phyloP scores from a whole-genome alignment of 2,329 filamentous ascomycete genomes.

The Colletotrichum echinochloae region DNA sequence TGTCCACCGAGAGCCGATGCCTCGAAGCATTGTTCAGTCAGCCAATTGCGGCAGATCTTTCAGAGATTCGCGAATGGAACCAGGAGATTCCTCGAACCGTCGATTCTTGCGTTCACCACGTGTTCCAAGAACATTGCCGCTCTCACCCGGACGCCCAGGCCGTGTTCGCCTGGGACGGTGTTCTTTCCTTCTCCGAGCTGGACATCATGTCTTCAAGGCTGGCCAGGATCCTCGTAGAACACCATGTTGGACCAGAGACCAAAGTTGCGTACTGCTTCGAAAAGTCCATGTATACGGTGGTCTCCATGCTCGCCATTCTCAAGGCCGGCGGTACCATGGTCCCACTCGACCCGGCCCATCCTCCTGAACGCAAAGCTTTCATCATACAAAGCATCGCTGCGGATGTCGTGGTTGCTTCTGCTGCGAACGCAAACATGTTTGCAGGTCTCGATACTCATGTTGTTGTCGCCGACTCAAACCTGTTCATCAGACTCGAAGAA shows the following conservation, averaged over 20 bases:
- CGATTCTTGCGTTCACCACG: slow-evolving; percentile 17
- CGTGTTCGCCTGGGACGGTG: slow-evolving; percentile 44
- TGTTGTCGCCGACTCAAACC: neutral
- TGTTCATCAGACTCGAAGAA: slow-evolving; percentile 15
- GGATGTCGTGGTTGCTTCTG: slow-evolving; percentile 6
- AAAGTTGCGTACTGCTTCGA: slow-evolving; percentile 47
- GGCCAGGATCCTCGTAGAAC: slow-evolving; percentile 36
- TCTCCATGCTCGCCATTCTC: slow-evolving; percentile 48
- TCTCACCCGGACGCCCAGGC: slow-evolving; percentile 11
- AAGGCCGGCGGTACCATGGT: slow-evolving; percentile 50
- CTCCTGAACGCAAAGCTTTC: slow-evolving; percentile 27
- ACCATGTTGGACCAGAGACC: slow-evolving; percentile 42
- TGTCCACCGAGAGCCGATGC: neutral
- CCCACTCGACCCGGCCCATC: slow-evolving; percentile 45
- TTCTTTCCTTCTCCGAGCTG: slow-evolving; percentile 41
- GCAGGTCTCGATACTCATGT: neutral
- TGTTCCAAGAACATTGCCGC: slow-evolving; percentile 5
- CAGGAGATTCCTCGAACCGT: neutral
- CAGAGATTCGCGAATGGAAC: slow-evolving; percentile 15
- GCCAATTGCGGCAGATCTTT: neutral
- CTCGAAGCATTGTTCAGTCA: neutral
- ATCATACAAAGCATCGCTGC: slow-evolving; percentile 5
- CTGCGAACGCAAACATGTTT: neutral
- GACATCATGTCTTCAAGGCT: slow-evolving; percentile 40
- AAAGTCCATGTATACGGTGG: slow-evolving; percentile 46